phyloP scores from a whole-genome alignment of 768 basidiomycete genomes.

The Tubosaeta brunneosetosa region DNA sequence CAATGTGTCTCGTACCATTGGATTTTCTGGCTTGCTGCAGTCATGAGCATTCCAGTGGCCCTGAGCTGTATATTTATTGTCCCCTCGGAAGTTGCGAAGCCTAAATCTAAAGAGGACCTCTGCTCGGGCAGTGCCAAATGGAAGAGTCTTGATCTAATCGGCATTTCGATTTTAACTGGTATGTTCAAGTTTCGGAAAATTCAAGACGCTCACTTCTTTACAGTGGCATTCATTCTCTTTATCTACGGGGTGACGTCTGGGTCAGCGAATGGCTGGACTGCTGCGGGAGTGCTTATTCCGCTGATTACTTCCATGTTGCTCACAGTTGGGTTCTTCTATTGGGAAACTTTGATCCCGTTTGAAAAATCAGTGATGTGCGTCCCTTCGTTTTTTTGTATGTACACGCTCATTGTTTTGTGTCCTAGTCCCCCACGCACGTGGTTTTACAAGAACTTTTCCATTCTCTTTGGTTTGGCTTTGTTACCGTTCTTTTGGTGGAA shows the following conservation, averaged over 20 bases:
- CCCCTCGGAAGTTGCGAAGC: slow-evolving; percentile 20
- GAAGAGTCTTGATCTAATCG: slow-evolving; percentile 35
- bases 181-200: neutral
- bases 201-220: neutral
- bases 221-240: slow-evolving; percentile 37
- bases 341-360: slow-evolving; percentile 40
- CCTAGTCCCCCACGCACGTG: slow-evolving; percentile 40
- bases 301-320: slow-evolving; percentile 43
- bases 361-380: slow-evolving; percentile 42
- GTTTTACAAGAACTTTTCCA: slow-evolving; percentile 38
- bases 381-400: neutral
- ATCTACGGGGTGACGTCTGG: slow-evolving; percentile 44
- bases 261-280: slow-evolving; percentile 46
- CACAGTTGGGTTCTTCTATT: slow-evolving; percentile 44
- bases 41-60: slow-evolving; percentile 34
- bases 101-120: neutral
- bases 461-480: slow-evolving; percentile 36
- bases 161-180: slow-evolving; percentile 38
- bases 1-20: slow-evolving; percentile 41
- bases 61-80: slow-evolving; percentile 32
- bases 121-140: slow-evolving; percentile 14
- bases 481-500: slow-evolving; percentile 42
- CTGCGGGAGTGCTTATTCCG: slow-evolving; percentile 41
- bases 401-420: neutral
- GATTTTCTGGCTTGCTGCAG: slow-evolving; percentile 48